Base-by-base conservation (phyloP, 768 basidiomycete genomes). In the Podaxis sp. region DNA sequence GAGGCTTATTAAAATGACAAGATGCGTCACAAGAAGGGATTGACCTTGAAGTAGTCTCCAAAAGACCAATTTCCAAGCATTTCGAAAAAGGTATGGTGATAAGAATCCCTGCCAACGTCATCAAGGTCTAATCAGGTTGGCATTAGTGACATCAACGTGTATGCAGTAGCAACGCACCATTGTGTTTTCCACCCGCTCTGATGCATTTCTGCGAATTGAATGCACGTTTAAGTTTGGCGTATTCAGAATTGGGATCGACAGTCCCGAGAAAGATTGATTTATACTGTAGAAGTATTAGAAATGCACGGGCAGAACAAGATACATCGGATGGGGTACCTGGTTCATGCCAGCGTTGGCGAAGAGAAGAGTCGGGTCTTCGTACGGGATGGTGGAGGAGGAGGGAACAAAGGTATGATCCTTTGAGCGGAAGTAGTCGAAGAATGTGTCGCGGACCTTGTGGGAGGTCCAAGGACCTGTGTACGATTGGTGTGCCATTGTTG, bases 41-140 rank as follows among this genome's bases (percentile, higher is more conserved):
- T 51, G 57, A 87, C 96, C 87, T 99, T 99, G 87, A 99, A 99
- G 80, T 99, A 99, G 75, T 99, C 96, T 0, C 97, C 97, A 68
- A 99, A 99, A 3, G 96, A 98, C 97, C 97, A 99, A 75, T 99
- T 99, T 42, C 97, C 97, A 66, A 99, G 78, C 97, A 99, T 99
- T 78, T 99, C 97, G 71, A 99, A 99, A 79, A 96, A 96, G 1
- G 94, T 97, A 72, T 96, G 92, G 71, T 98, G 96, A 74, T 98
- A 98, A 2, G 95, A 96, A 73, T 98, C 97, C 76, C 95, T 96
- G 42, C 97, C 97, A 63, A 99, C 97, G 76, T 99, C 97, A 73
- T 99, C 97, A 63, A 99, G 83, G 76, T 99, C 97, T 99, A 52
- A 13, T 39, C 36, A 38, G 15, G 48, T 48, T 30, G 33, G 8